A percentile compares a stretch with the other conserved stretches of the same genome.
These are phyloP conservation scores for Polyporus tsugae DNA, from an alignment of 1,284 basidiomycete genomes.

Conservation along the genomic window DNA sequence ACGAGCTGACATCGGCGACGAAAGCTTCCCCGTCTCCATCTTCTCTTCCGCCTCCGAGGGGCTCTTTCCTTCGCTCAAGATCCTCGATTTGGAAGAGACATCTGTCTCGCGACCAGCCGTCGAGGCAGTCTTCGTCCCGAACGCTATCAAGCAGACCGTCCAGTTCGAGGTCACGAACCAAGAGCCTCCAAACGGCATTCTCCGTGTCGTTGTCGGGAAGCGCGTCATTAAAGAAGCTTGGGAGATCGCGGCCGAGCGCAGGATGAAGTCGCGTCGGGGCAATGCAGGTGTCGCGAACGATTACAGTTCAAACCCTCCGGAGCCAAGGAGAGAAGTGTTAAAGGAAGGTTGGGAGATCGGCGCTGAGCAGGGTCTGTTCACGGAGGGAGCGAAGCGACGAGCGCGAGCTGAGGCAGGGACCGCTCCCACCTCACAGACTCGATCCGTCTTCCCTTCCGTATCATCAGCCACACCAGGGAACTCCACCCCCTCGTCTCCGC, in stretches of 20 bases:
- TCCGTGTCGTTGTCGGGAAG: conserved; percentile 73
- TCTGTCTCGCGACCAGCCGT: conserved; percentile 56
- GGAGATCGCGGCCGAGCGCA: conserved; percentile 76
- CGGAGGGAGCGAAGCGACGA: conserved; percentile 45
- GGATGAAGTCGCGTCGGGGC: conserved; percentile 45
- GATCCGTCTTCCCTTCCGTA: conserved; percentile 25
- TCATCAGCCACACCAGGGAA: conserved; percentile 9
- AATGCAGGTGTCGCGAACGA: conserved; percentile 9
- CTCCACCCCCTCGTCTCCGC: conserved; percentile 27
- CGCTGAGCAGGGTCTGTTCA: conserved; percentile 45
- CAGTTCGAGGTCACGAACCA: conserved; percentile 62
- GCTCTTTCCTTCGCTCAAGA: conserved; percentile 58
- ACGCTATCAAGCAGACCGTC: conserved; percentile 51
- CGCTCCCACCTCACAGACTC: conserved; percentile 15
- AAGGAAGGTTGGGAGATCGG: conserved; percentile 50
- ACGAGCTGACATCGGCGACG: conserved; percentile 64
- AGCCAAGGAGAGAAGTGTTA: conserved; percentile 15
- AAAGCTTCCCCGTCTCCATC: conserved; percentile 58
- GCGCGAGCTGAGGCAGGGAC: conserved; percentile 38
- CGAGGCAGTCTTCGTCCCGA: conserved; percentile 49
- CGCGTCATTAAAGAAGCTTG: conserved; percentile 73
- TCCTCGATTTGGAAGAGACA: conserved; percentile 74
- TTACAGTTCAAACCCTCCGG: not conserved
- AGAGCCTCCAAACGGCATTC: conserved; percentile 57
- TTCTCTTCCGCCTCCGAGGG: conserved; percentile 41